Evolutionary conservation across 305 asterid species (phyloP).

Genomic region (Solanum hybrid): DNA sequence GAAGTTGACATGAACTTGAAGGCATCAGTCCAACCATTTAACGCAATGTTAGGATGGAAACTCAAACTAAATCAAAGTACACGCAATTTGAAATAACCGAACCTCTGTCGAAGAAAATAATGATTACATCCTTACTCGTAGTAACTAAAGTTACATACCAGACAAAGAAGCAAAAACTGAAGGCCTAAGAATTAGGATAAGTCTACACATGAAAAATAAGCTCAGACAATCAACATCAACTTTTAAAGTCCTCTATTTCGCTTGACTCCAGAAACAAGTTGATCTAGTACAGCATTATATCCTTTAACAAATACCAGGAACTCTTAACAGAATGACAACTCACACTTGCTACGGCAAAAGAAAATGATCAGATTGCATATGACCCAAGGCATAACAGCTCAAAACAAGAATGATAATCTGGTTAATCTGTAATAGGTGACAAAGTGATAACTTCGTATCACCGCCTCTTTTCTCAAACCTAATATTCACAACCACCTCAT

Average conservation of each 20-base stretch:
- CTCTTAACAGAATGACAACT: not conserved
- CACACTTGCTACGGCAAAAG: not conserved
- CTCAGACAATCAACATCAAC: not conserved
- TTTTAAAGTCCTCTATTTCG: not conserved
- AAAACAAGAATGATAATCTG: not conserved
- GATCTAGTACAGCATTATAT: not conserved
- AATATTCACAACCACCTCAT: not conserved
- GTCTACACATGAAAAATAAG: not conserved
- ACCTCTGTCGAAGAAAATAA: not conserved
- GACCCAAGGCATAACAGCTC: not conserved
- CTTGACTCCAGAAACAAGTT: not conserved
- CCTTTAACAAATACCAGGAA: not conserved
- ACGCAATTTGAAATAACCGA: not conserved
- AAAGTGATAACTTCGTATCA: not conserved
- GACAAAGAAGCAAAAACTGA: not conserved
- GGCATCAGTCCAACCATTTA: not conserved
- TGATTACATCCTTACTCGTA: not conserved
- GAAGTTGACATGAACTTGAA: not conserved
- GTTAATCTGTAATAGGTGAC: not conserved
- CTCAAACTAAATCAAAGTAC: not conserved
- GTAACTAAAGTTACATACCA: not conserved
- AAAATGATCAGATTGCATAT: not conserved
- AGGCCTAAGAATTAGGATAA: not conserved
- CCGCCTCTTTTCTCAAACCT: not conserved
- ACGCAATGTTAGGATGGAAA: not conserved